phyloP scores from a whole-genome alignment of 441 rosid species.

The Daphne laureola region DNA sequence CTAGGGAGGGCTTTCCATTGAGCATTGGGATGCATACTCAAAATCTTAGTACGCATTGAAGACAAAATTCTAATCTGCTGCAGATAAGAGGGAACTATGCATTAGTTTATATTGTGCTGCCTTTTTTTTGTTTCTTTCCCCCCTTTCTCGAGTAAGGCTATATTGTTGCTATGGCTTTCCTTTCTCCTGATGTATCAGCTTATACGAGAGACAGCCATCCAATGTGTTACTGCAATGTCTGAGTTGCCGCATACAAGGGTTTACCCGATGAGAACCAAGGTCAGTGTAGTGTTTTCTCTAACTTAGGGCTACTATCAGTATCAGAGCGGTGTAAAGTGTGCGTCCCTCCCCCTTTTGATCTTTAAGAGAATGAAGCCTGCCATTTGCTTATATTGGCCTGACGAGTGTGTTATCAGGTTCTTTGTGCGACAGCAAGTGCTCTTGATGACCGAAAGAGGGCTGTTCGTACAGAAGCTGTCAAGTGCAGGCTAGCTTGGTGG shows the following conservation, averaged over 20 bases:
- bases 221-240: constrained; percentile 65
- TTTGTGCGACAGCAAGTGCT: constrained; percentile 46
- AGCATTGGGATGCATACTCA: too few species aligned
- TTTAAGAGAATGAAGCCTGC: neutral
- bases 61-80: too few species aligned
- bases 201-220: constrained; percentile 82
- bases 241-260: constrained; percentile 65
- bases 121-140: neutral
- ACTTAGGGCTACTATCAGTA: neutral
- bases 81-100: too few species aligned
- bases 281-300: constrained; percentile 20
- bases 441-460: constrained; percentile 81
- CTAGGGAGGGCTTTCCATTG: too few species aligned
- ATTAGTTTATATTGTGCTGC: neutral
- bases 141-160: too few species aligned
- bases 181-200: constrained; percentile 31
- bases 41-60: too few species aligned
- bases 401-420: constrained; percentile 34
- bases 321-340: too few species aligned
- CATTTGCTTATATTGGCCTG: too few species aligned
- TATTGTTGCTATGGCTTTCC: neutral
- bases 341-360: neutral
- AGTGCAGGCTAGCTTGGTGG: constrained; percentile 83
- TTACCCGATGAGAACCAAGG: constrained; percentile 71
- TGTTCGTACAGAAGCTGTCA: constrained; percentile 77